These are phyloP conservation scores for Vaccinium corymbosum DNA, from an alignment of 148 eudicot genomes.

Conservation along the genomic window DNA sequence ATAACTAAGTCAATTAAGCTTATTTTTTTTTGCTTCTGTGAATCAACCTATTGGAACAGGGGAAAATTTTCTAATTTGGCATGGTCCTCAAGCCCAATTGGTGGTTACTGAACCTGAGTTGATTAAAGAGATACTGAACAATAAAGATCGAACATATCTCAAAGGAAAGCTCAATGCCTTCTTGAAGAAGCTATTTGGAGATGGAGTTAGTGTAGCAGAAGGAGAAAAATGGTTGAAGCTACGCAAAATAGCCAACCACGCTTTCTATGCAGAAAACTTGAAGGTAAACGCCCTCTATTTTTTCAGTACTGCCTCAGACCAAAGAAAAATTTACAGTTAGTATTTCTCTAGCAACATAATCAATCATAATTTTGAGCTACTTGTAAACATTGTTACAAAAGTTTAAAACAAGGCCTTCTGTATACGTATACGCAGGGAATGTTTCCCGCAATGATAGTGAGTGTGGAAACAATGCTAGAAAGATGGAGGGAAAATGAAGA, in stretches of 20 bases:
- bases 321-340: background rate
- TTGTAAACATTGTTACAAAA: background rate
- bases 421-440: background rate
- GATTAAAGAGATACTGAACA: conserved; percentile 17
- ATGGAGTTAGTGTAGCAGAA: background rate
- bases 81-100: conserved; percentile 16
- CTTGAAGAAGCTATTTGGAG: conserved; percentile 15
- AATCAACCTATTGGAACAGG: conserved; percentile 13
- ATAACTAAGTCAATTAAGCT: background rate
- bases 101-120: conserved; percentile 21
- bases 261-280: conserved; percentile 21
- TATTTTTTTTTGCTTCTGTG: background rate
- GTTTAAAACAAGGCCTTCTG: background rate
- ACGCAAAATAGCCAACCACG: conserved; percentile 13
- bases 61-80: conserved; percentile 15
- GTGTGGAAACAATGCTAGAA: conserved; percentile 12
- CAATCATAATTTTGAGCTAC: too few relatives aligned
- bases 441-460: background rate
- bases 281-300: background rate
- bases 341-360: too few relatives aligned
- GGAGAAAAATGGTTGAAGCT: conserved; percentile 23
- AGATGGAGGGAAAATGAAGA: conserved; percentile 10
- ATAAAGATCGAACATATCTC: background rate
- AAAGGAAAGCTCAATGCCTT: background rate
- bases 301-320: too few relatives aligned